A percentile compares a stretch with the other conserved stretches of the same genome.
phyloP scores from a whole-genome alignment of 169 alveolate species.

The Plasmodium sp. region DNA sequence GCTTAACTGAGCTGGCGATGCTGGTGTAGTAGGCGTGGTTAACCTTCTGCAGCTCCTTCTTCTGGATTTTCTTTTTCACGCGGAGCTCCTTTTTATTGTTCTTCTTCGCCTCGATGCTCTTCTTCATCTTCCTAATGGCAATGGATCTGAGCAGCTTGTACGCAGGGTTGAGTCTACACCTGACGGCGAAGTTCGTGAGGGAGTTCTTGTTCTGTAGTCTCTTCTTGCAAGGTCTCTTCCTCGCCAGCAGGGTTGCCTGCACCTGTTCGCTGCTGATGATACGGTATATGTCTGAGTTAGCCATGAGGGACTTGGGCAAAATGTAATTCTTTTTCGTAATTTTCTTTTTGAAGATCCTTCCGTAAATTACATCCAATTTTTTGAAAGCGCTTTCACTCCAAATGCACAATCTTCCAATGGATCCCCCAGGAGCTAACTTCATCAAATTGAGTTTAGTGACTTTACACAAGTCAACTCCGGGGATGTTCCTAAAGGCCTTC shows the following conservation, averaged over 20 bases:
- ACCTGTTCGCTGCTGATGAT: constrained; percentile 97
- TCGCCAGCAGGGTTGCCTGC: constrained; percentile 93
- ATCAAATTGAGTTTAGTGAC: constrained; percentile 97
- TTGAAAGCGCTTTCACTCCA: constrained; percentile 97
- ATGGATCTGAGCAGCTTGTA: constrained; percentile 58
- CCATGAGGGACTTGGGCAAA: constrained; percentile 88
- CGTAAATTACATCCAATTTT: constrained; percentile 83
- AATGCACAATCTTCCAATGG: constrained; percentile 97
- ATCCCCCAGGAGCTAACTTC: constrained; percentile 99
- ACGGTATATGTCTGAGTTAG: constrained; percentile 92
- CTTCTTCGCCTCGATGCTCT: constrained; percentile 7
- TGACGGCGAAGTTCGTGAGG: constrained; percentile 77
- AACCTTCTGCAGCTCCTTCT: constrained; percentile 40
- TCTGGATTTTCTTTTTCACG: constrained; percentile 5
- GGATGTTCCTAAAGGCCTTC: constrained; percentile 98
- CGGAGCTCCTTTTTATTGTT: constrained; percentile 33
- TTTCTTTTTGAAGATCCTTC: background rate
- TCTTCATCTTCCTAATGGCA: constrained; percentile 44
- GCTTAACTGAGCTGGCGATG: constrained; percentile 15
- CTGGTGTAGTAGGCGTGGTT: constrained; percentile 44
- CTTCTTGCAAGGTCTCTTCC: constrained; percentile 75
- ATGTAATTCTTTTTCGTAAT: constrained; percentile 87
- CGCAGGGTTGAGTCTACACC: constrained; percentile 80
- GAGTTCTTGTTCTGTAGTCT: constrained; percentile 76
- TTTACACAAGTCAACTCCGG: constrained; percentile 96